Conservation (phyloP, 495 filamentous ascomycete species). For the Daldinia grandis region DNA sequence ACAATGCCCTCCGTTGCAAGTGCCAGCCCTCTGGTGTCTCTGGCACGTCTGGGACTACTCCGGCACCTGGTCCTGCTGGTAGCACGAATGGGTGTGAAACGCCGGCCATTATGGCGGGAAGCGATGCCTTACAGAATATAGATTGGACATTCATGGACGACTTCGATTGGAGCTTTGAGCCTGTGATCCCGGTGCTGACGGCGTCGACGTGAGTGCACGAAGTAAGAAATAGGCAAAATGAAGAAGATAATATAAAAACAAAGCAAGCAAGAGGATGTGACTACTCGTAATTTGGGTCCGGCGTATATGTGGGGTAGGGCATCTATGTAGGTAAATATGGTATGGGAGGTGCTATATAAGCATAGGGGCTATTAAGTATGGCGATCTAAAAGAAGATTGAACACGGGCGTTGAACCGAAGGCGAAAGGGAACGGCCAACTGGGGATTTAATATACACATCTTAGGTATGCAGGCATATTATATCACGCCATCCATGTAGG, state of each 20-base stretch:
- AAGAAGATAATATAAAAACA: neutral
- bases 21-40: neutral
- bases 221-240: neutral
- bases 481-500: too few species aligned
- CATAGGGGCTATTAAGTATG: neutral
- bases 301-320: neutral
- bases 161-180: constrained; percentile 56
- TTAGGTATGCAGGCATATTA: too few species aligned
- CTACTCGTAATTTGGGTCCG: neutral
- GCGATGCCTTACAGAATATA: constrained; percentile 48
- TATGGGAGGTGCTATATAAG: neutral
- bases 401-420: neutral
- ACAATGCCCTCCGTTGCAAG: neutral
- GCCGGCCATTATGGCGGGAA: constrained; percentile 4
- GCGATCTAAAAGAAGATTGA: neutral
- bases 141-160: constrained; percentile 59
- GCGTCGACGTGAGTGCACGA: constrained; percentile 17
- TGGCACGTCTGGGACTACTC: neutral
- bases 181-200: constrained; percentile 27
- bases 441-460: neutral
- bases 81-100: constrained; percentile 4
- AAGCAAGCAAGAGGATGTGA: neutral
- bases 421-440: neutral
- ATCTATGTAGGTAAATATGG: neutral
- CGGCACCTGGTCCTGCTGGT: neutral